Base-by-base conservation (phyloP, 345 rosid genomes). In the Carallia brachiata region DNA sequence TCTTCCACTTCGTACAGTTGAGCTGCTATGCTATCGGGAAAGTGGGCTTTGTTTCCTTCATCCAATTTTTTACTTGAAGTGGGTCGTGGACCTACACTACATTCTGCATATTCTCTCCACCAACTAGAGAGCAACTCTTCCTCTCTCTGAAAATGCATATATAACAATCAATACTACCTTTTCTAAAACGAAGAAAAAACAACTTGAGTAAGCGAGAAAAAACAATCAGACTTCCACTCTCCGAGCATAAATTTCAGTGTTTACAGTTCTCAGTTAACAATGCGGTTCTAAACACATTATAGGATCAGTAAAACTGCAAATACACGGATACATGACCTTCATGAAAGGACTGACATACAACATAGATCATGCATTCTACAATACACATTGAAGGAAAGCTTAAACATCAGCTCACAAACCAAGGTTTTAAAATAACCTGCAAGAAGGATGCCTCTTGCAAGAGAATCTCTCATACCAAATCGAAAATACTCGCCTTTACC, bases 91-190 rank as follows among this genome's bases (percentile, higher is more conserved):
- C 99, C 99, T 81, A 83, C 94, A 40, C 98, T 92, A 71, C 99
- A 90, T 78, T 95, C 99, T n/a, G 96, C 97, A 76, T 86, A 95
- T 84, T 92, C 99, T 82, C 80, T 84, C 99, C 99, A 95, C 99
- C 99, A 95, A 64, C 75, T 75, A 74, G 97, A 90, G 36, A 95
- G 90, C 85, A 95, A 76, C 71, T 90, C 99, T 72, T 95, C 99
- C 77, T 95, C 99, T 76, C 84, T 95, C 99, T 95, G 79, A 8
- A 58, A 61, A 73, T 48, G 17, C 34, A 65, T 62, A 63, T 48
- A 44, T 52, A 77, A 67, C 57, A 74, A 48, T 73, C 36, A 52
- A 65, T 63, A 44, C 13, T 44, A 36, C 5, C n/a, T 16, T 47
- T 10, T 47, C 10, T 32, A 32, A 32, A 32, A 32, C 2, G 34